Percentiles rank a stretch among this genome's conserved stretches.
Evolutionary conservation across 305 asterid genomes (phyloP).

Genomic region (Rubia tinctorum): DNA sequence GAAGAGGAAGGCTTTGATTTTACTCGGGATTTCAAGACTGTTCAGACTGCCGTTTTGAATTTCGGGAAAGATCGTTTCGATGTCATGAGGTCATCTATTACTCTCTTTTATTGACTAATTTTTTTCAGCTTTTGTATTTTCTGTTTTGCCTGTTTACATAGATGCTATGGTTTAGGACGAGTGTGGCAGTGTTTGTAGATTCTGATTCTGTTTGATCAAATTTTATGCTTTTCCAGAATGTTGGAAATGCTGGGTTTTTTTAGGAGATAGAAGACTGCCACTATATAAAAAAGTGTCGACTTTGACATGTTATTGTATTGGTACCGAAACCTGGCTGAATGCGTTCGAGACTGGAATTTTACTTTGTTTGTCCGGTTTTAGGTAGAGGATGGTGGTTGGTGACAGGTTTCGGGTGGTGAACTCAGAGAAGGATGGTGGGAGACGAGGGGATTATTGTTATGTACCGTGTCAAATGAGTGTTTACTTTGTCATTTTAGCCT

Average conservation of each 20-base stretch:
- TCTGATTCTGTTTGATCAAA: neutral
- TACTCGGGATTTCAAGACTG: conserved; percentile 74
- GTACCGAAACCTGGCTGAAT: neutral
- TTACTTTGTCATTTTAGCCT: neutral
- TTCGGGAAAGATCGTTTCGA: conserved; percentile 92
- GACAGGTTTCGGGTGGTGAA: neutral
- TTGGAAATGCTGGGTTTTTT: neutral
- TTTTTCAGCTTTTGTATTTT: neutral
- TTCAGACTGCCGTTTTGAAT: conserved; percentile 68
- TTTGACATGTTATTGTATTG: neutral
- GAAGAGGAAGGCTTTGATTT: conserved; percentile 53
- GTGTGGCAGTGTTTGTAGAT: neutral
- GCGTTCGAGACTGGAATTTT: neutral
- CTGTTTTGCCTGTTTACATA: neutral
- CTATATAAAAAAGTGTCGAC: neutral
- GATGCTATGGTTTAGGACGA: neutral
- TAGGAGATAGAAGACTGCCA: neutral
- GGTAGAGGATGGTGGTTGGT: neutral
- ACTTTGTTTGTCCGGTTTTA: neutral
- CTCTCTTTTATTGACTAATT: neutral
- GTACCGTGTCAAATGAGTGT: neutral
- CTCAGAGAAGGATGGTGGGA: neutral
- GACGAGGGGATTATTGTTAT: neutral
- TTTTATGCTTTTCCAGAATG: neutral
- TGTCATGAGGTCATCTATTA: conserved; percentile 55